A percentile compares a stretch with the other conserved stretches of the same genome.
Conservation (phyloP, 2,329 filamentous ascomycete species). For the Colletotrichum melonis region DNA sequence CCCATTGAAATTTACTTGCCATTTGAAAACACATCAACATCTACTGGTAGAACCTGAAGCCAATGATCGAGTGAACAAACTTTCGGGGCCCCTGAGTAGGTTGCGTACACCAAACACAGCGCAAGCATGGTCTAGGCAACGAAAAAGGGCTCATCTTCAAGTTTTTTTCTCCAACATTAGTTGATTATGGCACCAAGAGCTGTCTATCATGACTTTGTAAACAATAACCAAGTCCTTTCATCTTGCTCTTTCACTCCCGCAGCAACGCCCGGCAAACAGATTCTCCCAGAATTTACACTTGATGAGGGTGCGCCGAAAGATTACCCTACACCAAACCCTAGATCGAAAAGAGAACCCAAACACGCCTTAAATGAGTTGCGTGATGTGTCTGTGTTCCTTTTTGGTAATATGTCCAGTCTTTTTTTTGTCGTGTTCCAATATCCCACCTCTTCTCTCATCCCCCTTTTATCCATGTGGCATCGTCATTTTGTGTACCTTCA, state of each 20-base stretch:
- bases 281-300: conserved; percentile 31
- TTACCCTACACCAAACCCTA: background rate
- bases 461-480: background rate
- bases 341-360: background rate
- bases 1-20: background rate
- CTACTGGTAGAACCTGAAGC: too few species aligned
- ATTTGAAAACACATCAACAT: background rate
- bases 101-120: background rate
- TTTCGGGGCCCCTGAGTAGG: background rate
- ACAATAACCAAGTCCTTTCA: conserved; percentile 19
- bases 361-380: conserved; percentile 5
- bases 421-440: conserved; percentile 4
- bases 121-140: background rate
- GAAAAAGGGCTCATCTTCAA: background rate
- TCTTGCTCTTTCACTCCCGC: conserved; percentile 18
- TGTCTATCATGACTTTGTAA: conserved; percentile 31
- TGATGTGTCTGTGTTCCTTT: background rate
- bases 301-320: background rate
- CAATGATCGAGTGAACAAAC: background rate
- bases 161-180: conserved; percentile 31
- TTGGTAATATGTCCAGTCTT: conserved; percentile 35
- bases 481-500: conserved; percentile 16
- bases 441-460: background rate
- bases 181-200: conserved; percentile 32
- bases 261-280: conserved; percentile 19